Conservation (phyloP, 345 rosid species). For the Sapria himalayana region DNA sequence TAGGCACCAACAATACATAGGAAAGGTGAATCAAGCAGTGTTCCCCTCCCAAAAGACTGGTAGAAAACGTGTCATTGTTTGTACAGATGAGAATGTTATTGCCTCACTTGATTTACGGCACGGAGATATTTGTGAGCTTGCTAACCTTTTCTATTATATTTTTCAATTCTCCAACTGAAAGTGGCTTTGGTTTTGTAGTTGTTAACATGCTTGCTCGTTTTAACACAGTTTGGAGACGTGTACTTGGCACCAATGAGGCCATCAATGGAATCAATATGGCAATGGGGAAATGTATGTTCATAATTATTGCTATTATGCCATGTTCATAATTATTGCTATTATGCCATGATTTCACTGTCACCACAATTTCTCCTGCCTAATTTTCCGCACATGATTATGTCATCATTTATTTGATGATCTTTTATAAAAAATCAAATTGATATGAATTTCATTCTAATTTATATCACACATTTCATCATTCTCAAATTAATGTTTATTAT, state of each 20-base stretch:
- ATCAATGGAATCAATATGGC: constrained; percentile 62
- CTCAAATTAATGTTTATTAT: too few species aligned
- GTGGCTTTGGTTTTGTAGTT: not conserved
- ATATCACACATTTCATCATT: too few species aligned
- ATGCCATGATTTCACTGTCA: not conserved
- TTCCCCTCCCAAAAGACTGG: constrained; percentile 94
- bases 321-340: not conserved
- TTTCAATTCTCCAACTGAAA: not conserved
- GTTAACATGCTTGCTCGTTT: not conserved
- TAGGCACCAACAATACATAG: constrained; percentile 80
- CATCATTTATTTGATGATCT: too few species aligned
- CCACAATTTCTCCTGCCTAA: too few species aligned
- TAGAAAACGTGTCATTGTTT: constrained; percentile 77
- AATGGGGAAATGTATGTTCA: constrained; percentile 54
- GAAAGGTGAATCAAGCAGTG: constrained; percentile 88
- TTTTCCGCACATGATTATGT: too few species aligned
- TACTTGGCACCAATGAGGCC: constrained; percentile 47
- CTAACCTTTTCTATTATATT: not conserved
- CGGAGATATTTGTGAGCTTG: constrained; percentile 65
- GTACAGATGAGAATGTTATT: constrained; percentile 76
- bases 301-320: too few species aligned
- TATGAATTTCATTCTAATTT: too few species aligned
- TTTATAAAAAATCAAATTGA: too few species aligned
- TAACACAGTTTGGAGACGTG: constrained; percentile 96
- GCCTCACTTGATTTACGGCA: constrained; percentile 94